Percentiles rank a stretch among this genome's conserved stretches.
These are phyloP conservation scores for Trametes villosa DNA, from an alignment of 768 basidiomycete species.

Conservation along the genomic window DNA sequence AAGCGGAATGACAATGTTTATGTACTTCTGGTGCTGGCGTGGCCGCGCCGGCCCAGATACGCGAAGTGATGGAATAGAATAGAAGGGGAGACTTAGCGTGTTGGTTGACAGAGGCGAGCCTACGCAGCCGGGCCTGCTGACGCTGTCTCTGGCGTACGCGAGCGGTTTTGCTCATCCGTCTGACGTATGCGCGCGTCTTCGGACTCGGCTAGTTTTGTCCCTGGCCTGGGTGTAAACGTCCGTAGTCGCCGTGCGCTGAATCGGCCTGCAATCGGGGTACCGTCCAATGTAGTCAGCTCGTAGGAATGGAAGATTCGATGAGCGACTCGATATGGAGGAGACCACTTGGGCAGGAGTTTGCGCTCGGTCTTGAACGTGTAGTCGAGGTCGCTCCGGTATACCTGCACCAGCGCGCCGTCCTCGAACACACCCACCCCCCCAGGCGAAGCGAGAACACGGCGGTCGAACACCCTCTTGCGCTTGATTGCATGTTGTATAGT, in stretches of 20 bases:
- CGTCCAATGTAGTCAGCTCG: not conserved
- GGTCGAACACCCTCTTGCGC: conserved; percentile 30
- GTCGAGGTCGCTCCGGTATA: conserved; percentile 33
- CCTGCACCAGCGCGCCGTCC: conserved; percentile 37
- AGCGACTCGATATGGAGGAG: conserved; percentile 25
- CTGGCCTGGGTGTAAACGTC: not conserved
- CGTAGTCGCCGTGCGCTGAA: conserved; percentile 1
- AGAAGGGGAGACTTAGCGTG: no score
- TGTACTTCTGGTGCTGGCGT: no score
- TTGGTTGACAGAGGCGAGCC: no score
- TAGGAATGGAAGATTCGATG: not conserved
- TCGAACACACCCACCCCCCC: conserved; percentile 33
- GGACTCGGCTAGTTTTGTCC: not conserved
- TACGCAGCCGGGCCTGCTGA: not conserved
- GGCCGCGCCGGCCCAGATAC: no score
- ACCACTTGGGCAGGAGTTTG: conserved; percentile 40
- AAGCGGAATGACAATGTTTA: no score
- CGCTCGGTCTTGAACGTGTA: conserved; percentile 33
- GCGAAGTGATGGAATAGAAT: no score
- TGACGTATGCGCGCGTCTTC: not conserved
- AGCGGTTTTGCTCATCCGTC: not conserved
- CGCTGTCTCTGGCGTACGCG: no score
- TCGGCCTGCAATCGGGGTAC: not conserved
- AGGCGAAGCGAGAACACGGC: conserved; percentile 17
- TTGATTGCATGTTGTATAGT: conserved; percentile 28